Evolutionary conservation across 192 early-diverging fungal species (phyloP).

Genomic region (Gryganskiella cystojenkinii): DNA sequence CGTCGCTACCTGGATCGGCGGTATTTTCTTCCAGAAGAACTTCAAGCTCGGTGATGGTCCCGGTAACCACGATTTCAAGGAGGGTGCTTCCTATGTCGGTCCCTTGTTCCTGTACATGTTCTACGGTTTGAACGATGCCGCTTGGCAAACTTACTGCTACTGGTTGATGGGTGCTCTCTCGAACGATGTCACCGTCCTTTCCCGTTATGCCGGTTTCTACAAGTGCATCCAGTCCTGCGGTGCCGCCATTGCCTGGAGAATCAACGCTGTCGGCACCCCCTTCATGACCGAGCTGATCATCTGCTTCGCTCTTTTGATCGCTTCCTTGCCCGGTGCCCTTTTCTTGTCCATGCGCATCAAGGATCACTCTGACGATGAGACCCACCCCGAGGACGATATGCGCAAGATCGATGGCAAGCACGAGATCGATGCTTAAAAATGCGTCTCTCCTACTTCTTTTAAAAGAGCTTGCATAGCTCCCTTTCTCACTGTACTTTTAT

Average conservation of each 20-base stretch:
- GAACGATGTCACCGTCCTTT: constrained; percentile 76
- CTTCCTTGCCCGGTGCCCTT: constrained; percentile 35
- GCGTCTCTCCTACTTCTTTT: not conserved
- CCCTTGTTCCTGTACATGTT: constrained; percentile 74
- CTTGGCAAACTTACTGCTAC: constrained; percentile 79
- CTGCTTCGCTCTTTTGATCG: constrained; percentile 36
- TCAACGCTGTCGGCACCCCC: constrained; percentile 58
- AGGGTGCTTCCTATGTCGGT: constrained; percentile 59
- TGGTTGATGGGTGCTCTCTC: constrained; percentile 87
- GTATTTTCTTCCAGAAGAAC: constrained; percentile 61
- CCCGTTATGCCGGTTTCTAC: constrained; percentile 86
- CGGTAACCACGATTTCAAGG: constrained; percentile 54
- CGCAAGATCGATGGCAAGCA: not conserved
- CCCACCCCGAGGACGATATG: constrained; percentile 6
- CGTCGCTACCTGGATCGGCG: constrained; percentile 69
- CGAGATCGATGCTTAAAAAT: not conserved
- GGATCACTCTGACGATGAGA: constrained; percentile 19
- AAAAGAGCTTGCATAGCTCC: too few relatives aligned
- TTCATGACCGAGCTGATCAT: constrained; percentile 43
- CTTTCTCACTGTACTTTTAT: too few relatives aligned
- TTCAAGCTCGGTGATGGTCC: constrained; percentile 41
- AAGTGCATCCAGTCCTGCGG: constrained; percentile 87
- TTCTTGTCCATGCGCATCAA: constrained; percentile 37
- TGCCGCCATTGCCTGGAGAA: constrained; percentile 72
- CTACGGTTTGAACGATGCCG: constrained; percentile 82